Base-by-base conservation (phyloP, 176 grass and related monocot genomes). In the Hsuehochloa calcarea region DNA sequence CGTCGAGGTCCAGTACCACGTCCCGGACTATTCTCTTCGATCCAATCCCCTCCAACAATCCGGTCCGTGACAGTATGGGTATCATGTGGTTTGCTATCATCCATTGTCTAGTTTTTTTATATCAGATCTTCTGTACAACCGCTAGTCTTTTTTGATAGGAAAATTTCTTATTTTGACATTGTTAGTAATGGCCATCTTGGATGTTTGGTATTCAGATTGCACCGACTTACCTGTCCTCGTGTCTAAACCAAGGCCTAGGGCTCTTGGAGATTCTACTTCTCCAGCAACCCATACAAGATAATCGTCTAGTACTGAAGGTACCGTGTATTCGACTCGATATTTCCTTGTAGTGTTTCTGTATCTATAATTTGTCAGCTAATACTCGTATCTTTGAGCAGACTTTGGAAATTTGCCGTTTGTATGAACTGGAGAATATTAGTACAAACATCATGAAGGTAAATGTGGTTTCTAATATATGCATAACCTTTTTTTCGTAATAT, bases 241-340 rank as follows among this genome's bases (percentile, higher is more conserved):
- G 96, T 85, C 88, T 85, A 50, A 95, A 93, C 80, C 96, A 98
- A 93, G 93, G 93, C 70, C 76, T 89, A 82, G 91, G 91, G 44
- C 86, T 98, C 23, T 81, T 98, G 90, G 93, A 95, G 87, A 89
- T 92, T 93, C 87, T 98, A 84, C 90, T 98, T 82, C 91, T 91
- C 47, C 92, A 90, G 80, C 96, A 98, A 83, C 91, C 93, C 66
- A 83, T 95, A 77, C 89, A 87, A 83, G 90, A 90, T 86, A 89
- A 95, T 82, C 83, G 87, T 67, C 23, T 87, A 31, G 74, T 92
- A 66, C 91, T 98, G 55, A 98, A 98, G 92, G 96, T 98, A 72
- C 46, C 80, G 27, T 46, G 35, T 41, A 59, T 89, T 80, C 72
- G 35, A 85, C 75, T 89, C 7, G 44, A 65, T 43, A 83, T 62